phyloP scores from a whole-genome alignment of 768 basidiomycete genomes.

The Roridomyces roridus region DNA sequence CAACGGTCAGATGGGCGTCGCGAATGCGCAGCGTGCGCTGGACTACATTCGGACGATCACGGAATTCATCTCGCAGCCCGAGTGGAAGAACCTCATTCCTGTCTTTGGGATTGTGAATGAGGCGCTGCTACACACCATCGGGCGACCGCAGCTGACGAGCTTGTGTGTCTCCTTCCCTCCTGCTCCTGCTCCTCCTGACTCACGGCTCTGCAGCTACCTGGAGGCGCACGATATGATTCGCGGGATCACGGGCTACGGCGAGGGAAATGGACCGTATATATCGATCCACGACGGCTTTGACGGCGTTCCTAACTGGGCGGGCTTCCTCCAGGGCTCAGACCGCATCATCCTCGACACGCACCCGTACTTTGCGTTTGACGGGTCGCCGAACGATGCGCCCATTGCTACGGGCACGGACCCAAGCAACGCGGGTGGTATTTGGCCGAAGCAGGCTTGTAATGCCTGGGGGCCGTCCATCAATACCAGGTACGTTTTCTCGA shows the following conservation, averaged over 20 bases:
- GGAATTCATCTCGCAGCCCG: conserved; percentile 69
- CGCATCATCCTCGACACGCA: too few relatives aligned
- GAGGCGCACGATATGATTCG: conserved; percentile 58
- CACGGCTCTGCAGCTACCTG: conserved; percentile 43
- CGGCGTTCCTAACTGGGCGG: conserved; percentile 47
- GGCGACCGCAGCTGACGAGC: conserved; percentile 45
- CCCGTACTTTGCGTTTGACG: conserved; percentile 56
- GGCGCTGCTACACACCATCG: conserved; percentile 50
- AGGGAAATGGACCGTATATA: conserved; percentile 58
- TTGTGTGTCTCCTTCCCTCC: conserved; percentile 55
- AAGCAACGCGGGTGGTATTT: conserved; percentile 34
- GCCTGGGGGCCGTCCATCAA: conserved; percentile 56
- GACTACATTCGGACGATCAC: too few relatives aligned
- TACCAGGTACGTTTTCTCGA: too few relatives aligned
- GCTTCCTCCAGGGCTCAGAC: conserved; percentile 55
- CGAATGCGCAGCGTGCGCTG: conserved; percentile 70
- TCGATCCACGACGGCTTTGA: conserved; percentile 57
- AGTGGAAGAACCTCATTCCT: conserved; percentile 58
- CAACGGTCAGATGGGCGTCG: conserved; percentile 72
- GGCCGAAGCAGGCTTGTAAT: conserved; percentile 46
- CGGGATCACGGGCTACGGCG: conserved; percentile 63
- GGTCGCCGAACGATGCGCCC: conserved; percentile 34
- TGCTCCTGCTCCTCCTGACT: too few relatives aligned
- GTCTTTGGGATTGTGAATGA: conserved; percentile 59
- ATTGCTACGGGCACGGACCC: conserved; percentile 26